Base-by-base conservation (phyloP, 2,329 filamentous ascomycete species). In the Domatiomyces globalis region DNA sequence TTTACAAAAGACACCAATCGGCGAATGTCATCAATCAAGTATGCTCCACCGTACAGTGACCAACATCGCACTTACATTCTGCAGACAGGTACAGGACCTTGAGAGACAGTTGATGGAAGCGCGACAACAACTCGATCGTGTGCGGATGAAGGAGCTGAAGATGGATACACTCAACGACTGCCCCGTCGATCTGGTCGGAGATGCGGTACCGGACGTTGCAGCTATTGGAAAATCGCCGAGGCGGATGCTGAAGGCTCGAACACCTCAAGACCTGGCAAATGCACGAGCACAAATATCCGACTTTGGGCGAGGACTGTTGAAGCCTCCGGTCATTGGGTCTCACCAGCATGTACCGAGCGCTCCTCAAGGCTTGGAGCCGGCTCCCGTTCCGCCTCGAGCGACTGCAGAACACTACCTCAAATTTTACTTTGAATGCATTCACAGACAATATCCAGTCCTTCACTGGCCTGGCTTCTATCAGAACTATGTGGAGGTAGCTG, bases 1-100 rank as follows among this genome's bases (percentile, higher is more conserved):
- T 98, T 98, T 66, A 98, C 92, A 48, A 98, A 98, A 70, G 92
- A 98, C 69, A 98, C 92, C 10, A 98, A 98, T 66, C 79, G 92
- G 53, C 81, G 92, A 56, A 98, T 98, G 92, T 96, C 92, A 17
- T 96, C 90, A 1, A 96, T 96, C 71, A 98, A 96, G 78, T 80
- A 67, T 62, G 75, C 69, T 51, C n/a, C 9, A 18, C 33, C 18
- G 49, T 49, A 43, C 53, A 48, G 53, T 46, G 46, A 51, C 51
- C 46, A 36, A 46, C 29, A 42, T 8, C 39, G 5, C 12, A 46
- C 29, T 29, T 22, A 15, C 36, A 19, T n/a, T 49, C 19, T 51
- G 45, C 50, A 79, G 77, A 66, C 92, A 95, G 73, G 86, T 96
- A 10, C 92, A 96, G 69, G 92, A 98, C 66, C 75, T 98, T 22